These are phyloP conservation scores for Auriscalpium microsporum DNA, from an alignment of 768 basidiomycete species.

Conservation along the genomic window DNA sequence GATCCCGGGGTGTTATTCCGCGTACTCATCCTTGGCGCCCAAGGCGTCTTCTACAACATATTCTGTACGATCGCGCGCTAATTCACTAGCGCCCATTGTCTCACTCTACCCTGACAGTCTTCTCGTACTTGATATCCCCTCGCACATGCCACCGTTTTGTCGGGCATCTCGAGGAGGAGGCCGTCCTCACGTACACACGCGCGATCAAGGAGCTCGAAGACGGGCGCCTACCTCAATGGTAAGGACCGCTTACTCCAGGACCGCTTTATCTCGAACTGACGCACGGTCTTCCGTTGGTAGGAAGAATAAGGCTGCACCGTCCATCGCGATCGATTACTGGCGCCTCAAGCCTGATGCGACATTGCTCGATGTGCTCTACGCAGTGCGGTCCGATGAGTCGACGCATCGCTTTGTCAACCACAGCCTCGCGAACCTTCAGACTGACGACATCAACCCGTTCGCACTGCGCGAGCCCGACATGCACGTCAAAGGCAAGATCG, in stretches of 20 bases:
- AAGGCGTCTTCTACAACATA: slow-evolving; percentile 85
- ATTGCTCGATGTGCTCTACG: slow-evolving; percentile 82
- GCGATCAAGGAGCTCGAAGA: slow-evolving; percentile 78
- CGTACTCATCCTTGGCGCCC: slow-evolving; percentile 75
- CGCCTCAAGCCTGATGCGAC: slow-evolving; percentile 63
- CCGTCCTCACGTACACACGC: slow-evolving; percentile 83
- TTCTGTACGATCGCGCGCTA: slow-evolving; percentile 53
- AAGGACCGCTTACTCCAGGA: slow-evolving; percentile 4
- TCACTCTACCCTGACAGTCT: slow-evolving; percentile 33
- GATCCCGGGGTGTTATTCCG: slow-evolving; percentile 79
- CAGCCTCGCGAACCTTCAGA: slow-evolving; percentile 80
- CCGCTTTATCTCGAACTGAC: not conserved
- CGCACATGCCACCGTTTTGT: slow-evolving; percentile 85
- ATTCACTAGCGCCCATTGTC: not conserved
- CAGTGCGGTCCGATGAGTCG: slow-evolving; percentile 87
- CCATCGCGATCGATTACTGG: slow-evolving; percentile 96
- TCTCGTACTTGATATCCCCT: slow-evolving; percentile 72
- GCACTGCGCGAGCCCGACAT: slow-evolving; percentile 86
- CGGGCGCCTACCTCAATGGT: slow-evolving; percentile 79
- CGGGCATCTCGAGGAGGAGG: slow-evolving; percentile 90
- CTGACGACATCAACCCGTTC: slow-evolving; percentile 81
- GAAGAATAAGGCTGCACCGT: slow-evolving; percentile 66
- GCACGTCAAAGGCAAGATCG: slow-evolving; percentile 65
- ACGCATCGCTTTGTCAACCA: slow-evolving; percentile 96
- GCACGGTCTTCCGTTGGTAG: slow-evolving; percentile 23